Evolutionary conservation across 1,139 yeast species (phyloP), one percentile per base, ranked within the genome.

Genomic region (Hansenula anomala): DNA sequence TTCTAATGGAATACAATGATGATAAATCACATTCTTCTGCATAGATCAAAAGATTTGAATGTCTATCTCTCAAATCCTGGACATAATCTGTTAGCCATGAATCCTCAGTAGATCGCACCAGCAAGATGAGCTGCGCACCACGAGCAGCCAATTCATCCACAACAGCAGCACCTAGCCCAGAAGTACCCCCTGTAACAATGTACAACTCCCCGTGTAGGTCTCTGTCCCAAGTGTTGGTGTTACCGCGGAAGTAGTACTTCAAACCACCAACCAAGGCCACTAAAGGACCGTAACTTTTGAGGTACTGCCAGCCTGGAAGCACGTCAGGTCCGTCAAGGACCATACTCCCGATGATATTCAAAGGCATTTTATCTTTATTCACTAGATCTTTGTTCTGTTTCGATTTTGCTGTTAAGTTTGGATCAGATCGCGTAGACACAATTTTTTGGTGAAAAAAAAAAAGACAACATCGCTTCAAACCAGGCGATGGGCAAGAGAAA

Each of bases 141-240:
- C 77, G 65, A 1, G 51, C 44, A 0, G 97, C 97, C 49, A 92
- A 58, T 28, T 89, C 90, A 34, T 70, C 67, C 0, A 78, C 95
- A 1, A 86, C 71, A 6, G 76, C 73, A 0, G 94, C 85, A 0
- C 98, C 98, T 42, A 88, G 60, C 0, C 98, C 97, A 3, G 94
- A 73, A 0, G 98, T 92, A 1, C 95, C 98, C 7, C 98, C 96
- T 0, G 90, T 82, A 11, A 82, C 67, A 36, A 92, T 67, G 51
- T 78, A 86, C 11, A 92, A 97, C 51, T 83, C 79, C 3, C 98
- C 97, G 56, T 92, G 96, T 61, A 92, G 65, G 47, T 89, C 90
- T 43, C 97, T 71, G 47, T 87, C 95, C 95, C 96, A 89, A 0
- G 89, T 84, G 60, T 89, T 92, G 19, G 72, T 52, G 2, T 87